Evolutionary conservation across 257 asterid genomes (phyloP).

Genomic region (Schizonepeta tenuifolia): DNA sequence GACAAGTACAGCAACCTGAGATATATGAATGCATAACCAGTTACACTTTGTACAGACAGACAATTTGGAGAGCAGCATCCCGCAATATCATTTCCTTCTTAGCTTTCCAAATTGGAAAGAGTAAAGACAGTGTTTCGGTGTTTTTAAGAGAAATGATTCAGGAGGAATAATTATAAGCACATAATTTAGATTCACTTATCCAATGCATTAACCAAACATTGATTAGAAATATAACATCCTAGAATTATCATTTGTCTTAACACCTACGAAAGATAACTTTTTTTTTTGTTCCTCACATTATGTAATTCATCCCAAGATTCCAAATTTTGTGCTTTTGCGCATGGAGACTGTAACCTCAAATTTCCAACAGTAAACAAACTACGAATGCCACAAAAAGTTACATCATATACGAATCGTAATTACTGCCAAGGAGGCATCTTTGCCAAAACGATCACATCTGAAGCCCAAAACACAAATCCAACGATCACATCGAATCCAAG

Average conservation of each 20-base stretch:
- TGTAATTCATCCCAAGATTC: neutral
- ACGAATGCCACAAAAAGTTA: too few relatives aligned
- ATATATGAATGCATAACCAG: neutral
- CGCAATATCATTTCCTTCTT: neutral
- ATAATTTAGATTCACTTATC: neutral
- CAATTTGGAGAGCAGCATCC: neutral
- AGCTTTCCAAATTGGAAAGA: neutral
- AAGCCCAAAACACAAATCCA: neutral
- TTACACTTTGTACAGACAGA: neutral
- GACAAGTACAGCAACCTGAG: neutral
- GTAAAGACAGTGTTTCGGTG: neutral
- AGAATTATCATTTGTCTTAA: neutral
- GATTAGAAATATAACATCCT: neutral
- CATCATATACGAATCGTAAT: too few relatives aligned
- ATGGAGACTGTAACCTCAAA: neutral
- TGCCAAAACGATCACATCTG: neutral
- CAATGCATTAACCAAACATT: neutral
- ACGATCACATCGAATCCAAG: neutral
- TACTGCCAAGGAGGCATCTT: too few relatives aligned
- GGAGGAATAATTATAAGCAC: neutral
- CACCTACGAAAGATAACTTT: neutral
- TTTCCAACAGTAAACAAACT: slow-evolving; percentile 2
- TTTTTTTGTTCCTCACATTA: neutral
- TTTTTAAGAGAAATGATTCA: neutral
- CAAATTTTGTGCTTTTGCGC: neutral